Percentiles rank a stretch among this genome's conserved stretches.
Conservation (phyloP, 2,329 filamentous ascomycete species). For the Cladophialophora carrionii region DNA sequence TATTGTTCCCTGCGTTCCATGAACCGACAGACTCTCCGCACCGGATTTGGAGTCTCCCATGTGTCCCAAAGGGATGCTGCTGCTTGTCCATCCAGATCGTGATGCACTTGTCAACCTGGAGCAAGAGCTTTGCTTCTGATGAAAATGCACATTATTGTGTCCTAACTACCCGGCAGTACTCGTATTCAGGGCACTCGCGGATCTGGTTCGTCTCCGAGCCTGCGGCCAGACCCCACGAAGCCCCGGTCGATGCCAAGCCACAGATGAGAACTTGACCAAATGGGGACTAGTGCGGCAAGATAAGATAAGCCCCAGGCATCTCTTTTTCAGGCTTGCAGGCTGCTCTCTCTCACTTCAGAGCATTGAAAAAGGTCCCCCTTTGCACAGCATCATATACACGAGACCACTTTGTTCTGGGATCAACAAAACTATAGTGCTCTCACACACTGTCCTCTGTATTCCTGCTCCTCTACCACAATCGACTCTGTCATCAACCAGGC, state of each 20-base stretch:
- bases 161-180: neutral
- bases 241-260: neutral
- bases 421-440: neutral
- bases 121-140: neutral
- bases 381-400: neutral
- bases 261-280: neutral
- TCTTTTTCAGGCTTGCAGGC: neutral
- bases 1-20: neutral
- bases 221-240: neutral
- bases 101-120: neutral
- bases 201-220: neutral
- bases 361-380: neutral
- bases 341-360: neutral
- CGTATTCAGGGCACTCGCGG: neutral
- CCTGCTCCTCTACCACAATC: neutral
- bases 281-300: neutral
- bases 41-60: neutral
- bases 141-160: neutral
- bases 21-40: neutral
- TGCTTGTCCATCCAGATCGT: neutral
- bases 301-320: conserved; percentile 2
- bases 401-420: neutral
- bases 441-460: conserved; percentile 1
- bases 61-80: neutral
- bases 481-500: neutral